phyloP scores from a whole-genome alignment of 1,139 yeast genomes.

The Diutina neorugosa region DNA sequence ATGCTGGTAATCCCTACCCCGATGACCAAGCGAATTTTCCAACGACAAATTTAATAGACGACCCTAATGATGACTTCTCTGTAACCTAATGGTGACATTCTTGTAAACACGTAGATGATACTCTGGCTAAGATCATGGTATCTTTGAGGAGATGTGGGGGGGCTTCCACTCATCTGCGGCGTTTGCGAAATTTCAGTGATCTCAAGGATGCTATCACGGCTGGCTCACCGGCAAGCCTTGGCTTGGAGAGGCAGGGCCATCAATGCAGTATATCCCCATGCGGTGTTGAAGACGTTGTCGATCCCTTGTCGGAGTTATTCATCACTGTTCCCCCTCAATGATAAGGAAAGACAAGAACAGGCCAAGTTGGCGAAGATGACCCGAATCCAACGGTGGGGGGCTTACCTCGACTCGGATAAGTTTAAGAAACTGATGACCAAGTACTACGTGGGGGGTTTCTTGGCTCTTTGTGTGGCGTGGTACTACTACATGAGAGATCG shows the following conservation, averaged over 20 bases:
- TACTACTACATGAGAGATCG: conserved; percentile 57
- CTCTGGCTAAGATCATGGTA: no score
- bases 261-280: not conserved
- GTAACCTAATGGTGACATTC: no score
- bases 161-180: not conserved
- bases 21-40: no score
- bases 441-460: conserved; percentile 47
- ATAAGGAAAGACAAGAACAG: not conserved
- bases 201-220: not conserved
- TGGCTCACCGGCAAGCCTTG: not conserved
- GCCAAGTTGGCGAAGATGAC: not conserved
- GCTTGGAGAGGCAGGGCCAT: not conserved
- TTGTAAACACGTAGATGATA: no score
- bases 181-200: not conserved
- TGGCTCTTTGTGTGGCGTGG: conserved; percentile 44
- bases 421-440: conserved; percentile 29
- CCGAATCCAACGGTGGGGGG: conserved; percentile 21
- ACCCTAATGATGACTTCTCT: not conserved
- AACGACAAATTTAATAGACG: not conserved
- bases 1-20: not conserved
- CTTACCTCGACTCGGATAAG: conserved; percentile 23
- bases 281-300: not conserved
- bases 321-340: not conserved
- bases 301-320: not conserved
- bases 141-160: no score